Conservation (phyloP, 1,139 yeast species). For the Ogataea hybrid region DNA sequence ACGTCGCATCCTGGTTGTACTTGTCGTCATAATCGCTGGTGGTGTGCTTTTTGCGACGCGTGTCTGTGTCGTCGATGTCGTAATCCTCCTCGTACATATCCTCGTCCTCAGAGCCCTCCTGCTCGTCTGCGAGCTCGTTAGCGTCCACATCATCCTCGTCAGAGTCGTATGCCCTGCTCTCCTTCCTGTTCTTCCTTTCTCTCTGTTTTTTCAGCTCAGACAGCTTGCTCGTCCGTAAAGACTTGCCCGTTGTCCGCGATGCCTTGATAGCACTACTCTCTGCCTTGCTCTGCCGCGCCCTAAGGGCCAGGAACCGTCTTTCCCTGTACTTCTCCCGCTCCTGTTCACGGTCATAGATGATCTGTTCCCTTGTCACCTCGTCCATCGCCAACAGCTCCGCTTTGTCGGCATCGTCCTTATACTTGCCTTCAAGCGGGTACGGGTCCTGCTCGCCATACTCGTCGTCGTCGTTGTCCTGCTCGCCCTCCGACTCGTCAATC, state of each 20-base stretch:
- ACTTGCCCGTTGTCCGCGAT: conserved; percentile 33
- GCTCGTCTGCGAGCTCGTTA: conserved; percentile 32
- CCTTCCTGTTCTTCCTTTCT: conserved; percentile 51
- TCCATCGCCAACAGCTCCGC: conserved; percentile 68
- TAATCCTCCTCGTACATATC: conserved; percentile 27
- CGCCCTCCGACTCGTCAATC: conserved; percentile 21
- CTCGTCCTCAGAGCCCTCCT: conserved; percentile 27
- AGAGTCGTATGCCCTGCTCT: conserved; percentile 31
- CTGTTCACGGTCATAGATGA: conserved; percentile 88
- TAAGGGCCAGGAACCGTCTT: conserved; percentile 73
- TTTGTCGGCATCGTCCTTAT: conserved; percentile 78
- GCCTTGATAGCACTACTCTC: conserved; percentile 31
- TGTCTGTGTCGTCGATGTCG: conserved; percentile 29
- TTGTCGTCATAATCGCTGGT: conserved; percentile 26
- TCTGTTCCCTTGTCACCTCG: conserved; percentile 88
- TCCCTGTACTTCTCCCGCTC: conserved; percentile 87
- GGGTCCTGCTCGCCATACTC: conserved; percentile 57
- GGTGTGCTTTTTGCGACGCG: conserved; percentile 28
- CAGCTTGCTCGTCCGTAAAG: conserved; percentile 52
- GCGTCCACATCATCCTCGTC: conserved; percentile 40
- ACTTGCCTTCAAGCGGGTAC: conserved; percentile 91
- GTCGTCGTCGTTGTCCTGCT: conserved; percentile 27
- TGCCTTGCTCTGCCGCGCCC: conserved; percentile 48
- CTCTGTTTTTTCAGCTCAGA: conserved; percentile 85
- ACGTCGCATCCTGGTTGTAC: conserved; percentile 37